Base-by-base conservation (phyloP, 805 yeast genomes). In the Sungouiella thailandica region DNA sequence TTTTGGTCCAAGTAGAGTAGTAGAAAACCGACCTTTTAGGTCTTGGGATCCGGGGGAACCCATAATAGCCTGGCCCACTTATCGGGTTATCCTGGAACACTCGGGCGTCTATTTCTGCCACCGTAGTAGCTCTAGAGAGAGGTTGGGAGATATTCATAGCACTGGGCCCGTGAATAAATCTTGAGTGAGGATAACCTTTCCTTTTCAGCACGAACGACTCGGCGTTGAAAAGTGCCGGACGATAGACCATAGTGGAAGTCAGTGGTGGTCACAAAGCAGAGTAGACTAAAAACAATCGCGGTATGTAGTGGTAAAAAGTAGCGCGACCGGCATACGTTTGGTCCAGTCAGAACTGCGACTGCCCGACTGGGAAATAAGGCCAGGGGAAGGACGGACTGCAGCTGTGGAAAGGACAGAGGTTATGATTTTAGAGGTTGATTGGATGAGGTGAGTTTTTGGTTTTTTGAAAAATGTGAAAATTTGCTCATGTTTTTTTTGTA, bases 21-120 rank as follows among this genome's bases (percentile, higher is more conserved):
- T 74, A 74, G 29, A 73, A 60, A 1, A 68, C 70, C 33, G 68
- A 71, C 42, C 79, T 55, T 52, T 72, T 76, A 5, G 82, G 79
- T 37, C 79, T 59, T 3, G 81, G 79, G 32, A 76, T 71, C 43
- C 62, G 62, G 1, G 81, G 79, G 46, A 76, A 72, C 15, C 27
- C 15, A 12, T 23, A 18, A 13, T n/a, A 12, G 23, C 2, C 25
- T n/a, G 15, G 14, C 11, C 25, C 18, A 5, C 39, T 40, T 18
- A 55, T 43, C 28, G 40, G 50, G 10, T 48, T 32, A 23, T 39
- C 44, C 15, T 40, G 43, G 15, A 34, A 31, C 41, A 34, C 40
- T 9, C 46, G 46, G n/a, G 36, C 28, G n/a, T 57, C 53, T 16
- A 55, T 35, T 36, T 63, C 69, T 5, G 67, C 65, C 15, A 60